Evolutionary conservation across 352 stramenopile genomes (phyloP).

Genomic region (Globisporangium barbulae): DNA sequence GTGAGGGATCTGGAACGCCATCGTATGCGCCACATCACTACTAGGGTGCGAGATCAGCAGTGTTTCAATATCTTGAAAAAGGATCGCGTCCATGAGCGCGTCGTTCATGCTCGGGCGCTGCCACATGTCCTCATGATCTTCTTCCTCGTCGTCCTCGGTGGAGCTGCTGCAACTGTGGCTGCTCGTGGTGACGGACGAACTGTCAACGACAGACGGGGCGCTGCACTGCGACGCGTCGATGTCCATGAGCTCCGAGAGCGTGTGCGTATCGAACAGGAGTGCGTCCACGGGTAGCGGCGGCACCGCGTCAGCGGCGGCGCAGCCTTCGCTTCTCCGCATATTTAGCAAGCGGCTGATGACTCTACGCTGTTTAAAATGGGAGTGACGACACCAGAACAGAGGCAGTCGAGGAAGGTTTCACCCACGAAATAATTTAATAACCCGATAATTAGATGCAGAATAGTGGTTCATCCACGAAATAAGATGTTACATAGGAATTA

Average conservation of each 20-base stretch:
- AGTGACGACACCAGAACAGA: background rate
- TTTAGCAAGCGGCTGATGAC: background rate
- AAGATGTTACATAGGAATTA: too few relatives aligned
- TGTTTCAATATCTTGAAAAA: slow-evolving; percentile 17
- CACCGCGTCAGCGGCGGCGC: background rate
- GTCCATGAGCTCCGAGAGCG: slow-evolving; percentile 13
- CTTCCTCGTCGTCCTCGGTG: background rate
- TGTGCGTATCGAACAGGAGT: slow-evolving; percentile 12
- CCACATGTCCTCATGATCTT: slow-evolving; percentile 4
- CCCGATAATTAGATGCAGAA: background rate
- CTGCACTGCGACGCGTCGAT: slow-evolving; percentile 1
- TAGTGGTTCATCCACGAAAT: too few relatives aligned
- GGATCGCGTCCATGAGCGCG: slow-evolving; percentile 13
- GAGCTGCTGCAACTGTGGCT: slow-evolving; percentile 2
- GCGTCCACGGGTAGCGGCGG: background rate
- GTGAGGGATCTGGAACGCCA: background rate
- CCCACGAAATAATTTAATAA: too few relatives aligned
- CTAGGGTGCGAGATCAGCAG: slow-evolving; percentile 5
- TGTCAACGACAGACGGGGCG: background rate
- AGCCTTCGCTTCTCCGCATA: background rate
- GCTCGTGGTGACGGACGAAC: background rate
- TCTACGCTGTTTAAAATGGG: background rate
- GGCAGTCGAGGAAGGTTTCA: too few relatives aligned
- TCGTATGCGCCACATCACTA: background rate
- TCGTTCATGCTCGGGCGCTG: slow-evolving; percentile 2